Evolutionary conservation across 257 asterid genomes (phyloP).

Genomic region (Galeopsis tetrahit): DNA sequence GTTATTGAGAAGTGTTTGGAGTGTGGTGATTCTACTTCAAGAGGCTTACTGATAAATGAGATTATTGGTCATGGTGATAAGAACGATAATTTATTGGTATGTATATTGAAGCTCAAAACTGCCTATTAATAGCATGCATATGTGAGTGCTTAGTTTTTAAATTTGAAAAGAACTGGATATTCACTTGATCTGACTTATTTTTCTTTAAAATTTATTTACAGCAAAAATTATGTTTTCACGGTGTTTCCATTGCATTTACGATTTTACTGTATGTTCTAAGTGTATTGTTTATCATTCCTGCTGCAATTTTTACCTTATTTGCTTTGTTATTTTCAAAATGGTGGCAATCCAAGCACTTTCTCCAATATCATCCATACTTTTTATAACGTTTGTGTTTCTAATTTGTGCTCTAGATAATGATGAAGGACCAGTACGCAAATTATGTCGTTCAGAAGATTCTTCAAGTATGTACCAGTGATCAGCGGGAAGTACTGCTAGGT

Average conservation of each 20-base stretch:
- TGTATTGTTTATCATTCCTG: neutral
- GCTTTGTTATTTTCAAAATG: neutral
- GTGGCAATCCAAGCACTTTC: neutral
- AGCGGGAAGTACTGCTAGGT: conserved; percentile 48
- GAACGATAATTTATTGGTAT: conserved; percentile 53
- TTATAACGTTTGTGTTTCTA: conserved; percentile 14
- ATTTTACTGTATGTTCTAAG: neutral
- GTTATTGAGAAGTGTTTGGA: conserved; percentile 58
- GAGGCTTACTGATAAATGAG: conserved; percentile 49
- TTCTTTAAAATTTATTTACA: neutral
- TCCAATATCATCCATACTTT: conserved; percentile 2
- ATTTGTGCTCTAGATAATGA: conserved; percentile 43
- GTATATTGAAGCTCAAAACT: conserved; percentile 28
- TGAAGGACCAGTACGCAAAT: conserved; percentile 63
- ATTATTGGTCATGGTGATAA: conserved; percentile 50
- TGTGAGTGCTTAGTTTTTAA: neutral
- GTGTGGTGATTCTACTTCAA: conserved; percentile 48
- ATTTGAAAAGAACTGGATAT: neutral
- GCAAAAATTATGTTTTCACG: neutral
- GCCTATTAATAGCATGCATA: neutral
- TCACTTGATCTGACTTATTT: neutral
- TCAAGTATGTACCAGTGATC: conserved; percentile 43
- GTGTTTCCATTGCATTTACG: neutral
- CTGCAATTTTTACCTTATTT: neutral
- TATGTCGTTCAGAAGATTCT: conserved; percentile 57